These are phyloP conservation scores for Candida gorgasii DNA, from an alignment of 805 yeast genomes.

Conservation along the genomic window DNA sequence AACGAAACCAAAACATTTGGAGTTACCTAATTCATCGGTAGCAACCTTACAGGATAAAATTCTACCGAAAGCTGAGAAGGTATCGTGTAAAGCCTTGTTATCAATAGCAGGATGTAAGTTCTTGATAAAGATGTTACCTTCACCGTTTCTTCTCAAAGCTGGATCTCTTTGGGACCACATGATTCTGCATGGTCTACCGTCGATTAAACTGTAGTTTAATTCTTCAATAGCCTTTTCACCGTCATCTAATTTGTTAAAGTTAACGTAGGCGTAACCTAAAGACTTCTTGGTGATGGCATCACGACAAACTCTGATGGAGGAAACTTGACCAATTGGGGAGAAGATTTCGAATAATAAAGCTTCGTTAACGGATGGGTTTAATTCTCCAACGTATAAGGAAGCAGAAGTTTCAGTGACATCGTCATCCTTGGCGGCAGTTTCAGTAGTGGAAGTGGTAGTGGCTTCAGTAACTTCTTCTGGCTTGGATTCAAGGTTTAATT, in stretches of 20 bases:
- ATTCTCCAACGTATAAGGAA: constrained; percentile 96
- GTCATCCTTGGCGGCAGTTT: constrained; percentile 30
- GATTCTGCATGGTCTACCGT: constrained; percentile 96
- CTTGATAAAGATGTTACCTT: constrained; percentile 96
- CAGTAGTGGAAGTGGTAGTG: constrained; percentile 26
- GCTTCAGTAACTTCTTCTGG: constrained; percentile 28
- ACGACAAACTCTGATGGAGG: constrained; percentile 98
- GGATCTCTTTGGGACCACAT: constrained; percentile 99
- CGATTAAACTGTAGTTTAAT: constrained; percentile 89
- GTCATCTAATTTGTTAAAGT: constrained; percentile 85
- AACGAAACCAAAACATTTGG: constrained; percentile 96
- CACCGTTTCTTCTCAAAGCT: constrained; percentile 88
- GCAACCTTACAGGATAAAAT: constrained; percentile 97
- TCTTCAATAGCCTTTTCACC: constrained; percentile 94
- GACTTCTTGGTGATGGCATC: constrained; percentile 97
- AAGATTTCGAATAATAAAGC: constrained; percentile 92
- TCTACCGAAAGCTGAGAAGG: constrained; percentile 94
- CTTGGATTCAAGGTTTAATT: constrained; percentile 44
- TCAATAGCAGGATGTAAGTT: constrained; percentile 98
- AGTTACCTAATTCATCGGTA: constrained; percentile 84
- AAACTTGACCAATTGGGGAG: constrained; percentile 91
- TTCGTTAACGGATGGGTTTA: constrained; percentile 89
- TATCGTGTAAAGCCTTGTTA: constrained; percentile 97
- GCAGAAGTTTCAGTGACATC: constrained; percentile 62
- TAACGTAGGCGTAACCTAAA: constrained; percentile 97